Evolutionary conservation across 2,329 filamentous ascomycete species (phyloP).

Genomic region (Ampelomyces quisqualis): DNA sequence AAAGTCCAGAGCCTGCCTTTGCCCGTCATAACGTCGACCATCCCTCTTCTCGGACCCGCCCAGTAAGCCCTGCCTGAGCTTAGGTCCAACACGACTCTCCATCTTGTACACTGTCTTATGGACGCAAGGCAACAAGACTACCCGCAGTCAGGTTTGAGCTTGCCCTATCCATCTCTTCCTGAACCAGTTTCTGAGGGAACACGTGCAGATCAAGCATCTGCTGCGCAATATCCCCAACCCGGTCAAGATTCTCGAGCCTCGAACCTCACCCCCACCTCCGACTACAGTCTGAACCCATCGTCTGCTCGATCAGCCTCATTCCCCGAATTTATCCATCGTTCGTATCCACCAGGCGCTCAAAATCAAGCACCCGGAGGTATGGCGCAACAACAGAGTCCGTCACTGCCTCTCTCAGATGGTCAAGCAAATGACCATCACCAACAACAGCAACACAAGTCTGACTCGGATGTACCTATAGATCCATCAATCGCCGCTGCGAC

Average conservation of each 20-base stretch:
- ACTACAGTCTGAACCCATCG: conserved; percentile 78
- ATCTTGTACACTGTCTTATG: conserved; percentile 52
- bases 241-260: conserved; percentile 75
- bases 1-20: conserved; percentile 42
- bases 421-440: conserved; percentile 68
- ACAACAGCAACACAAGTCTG: conserved; percentile 75
- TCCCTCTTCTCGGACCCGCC: conserved; percentile 45
- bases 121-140: conserved; percentile 56
- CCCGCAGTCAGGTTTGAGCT: conserved; percentile 57
- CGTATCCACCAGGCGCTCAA: conserved; percentile 74
- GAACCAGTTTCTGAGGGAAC: conserved; percentile 78
- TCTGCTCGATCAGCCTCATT: conserved; percentile 80
- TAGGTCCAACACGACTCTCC: conserved; percentile 34
- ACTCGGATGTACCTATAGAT: conserved; percentile 98
- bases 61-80: conserved; percentile 44
- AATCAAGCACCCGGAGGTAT: conserved; percentile 81
- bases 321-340: conserved; percentile 81
- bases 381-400: conserved; percentile 99
- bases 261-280: conserved; percentile 82
- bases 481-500: conserved; percentile 90
- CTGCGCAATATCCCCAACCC: conserved; percentile 78
- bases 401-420: conserved; percentile 81
- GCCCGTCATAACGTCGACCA: conserved; percentile 53
- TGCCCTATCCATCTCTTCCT: conserved; percentile 56
- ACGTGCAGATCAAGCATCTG: conserved; percentile 86